These are phyloP conservation scores for Gnaphalium uliginosum DNA, from an alignment of 129 eudicot genomes.

Conservation along the genomic window DNA sequence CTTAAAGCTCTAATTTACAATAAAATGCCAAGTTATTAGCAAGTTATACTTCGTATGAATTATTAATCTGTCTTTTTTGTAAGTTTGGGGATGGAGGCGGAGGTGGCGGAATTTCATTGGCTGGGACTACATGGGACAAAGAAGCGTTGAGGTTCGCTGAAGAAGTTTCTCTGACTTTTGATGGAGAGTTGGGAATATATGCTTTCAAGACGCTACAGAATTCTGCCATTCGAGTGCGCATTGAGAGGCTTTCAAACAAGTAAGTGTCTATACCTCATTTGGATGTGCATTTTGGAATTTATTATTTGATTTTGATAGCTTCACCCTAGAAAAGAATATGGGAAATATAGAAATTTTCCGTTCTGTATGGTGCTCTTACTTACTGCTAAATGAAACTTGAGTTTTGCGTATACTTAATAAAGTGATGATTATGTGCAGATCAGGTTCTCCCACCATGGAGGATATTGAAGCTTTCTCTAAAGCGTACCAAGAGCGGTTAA, in stretches of 20 bases:
- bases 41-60: background rate
- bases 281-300: background rate
- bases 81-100: conserved; percentile 74
- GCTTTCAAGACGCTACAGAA: conserved; percentile 77
- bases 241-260: conserved; percentile 89
- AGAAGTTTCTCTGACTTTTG: conserved; percentile 57
- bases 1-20: background rate
- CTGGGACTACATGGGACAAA: conserved; percentile 88
- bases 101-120: conserved; percentile 87
- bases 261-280: conserved; percentile 31
- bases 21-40: background rate
- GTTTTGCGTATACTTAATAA: background rate
- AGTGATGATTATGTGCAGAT: conserved; percentile 41
- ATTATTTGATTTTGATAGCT: background rate
- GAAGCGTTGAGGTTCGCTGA: conserved; percentile 74
- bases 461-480: conserved; percentile 86
- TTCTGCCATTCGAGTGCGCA: conserved; percentile 72
- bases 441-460: conserved; percentile 79
- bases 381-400: background rate
- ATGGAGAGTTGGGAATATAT: conserved; percentile 77
- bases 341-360: background rate
- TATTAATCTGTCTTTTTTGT: background rate
- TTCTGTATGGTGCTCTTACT: background rate
- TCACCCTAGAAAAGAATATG: background rate
- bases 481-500: conserved; percentile 59